These are phyloP conservation scores for Ustilago lituana DNA, from an alignment of 1,284 basidiomycete genomes.

Conservation along the genomic window DNA sequence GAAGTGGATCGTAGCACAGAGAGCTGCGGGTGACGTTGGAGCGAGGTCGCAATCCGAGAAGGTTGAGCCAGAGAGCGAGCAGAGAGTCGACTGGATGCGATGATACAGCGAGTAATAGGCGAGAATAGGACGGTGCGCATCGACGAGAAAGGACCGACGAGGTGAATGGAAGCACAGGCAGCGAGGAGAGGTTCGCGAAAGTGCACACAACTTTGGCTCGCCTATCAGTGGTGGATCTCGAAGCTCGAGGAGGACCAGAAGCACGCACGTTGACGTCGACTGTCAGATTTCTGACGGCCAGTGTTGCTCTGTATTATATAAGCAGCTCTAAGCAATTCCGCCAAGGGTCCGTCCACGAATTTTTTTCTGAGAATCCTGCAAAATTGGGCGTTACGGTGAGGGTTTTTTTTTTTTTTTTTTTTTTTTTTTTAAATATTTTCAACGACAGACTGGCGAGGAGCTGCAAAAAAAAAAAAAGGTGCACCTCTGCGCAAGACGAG, in stretches of 20 bases:
- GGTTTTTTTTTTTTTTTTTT: too few relatives aligned
- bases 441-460: background rate
- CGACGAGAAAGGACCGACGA: slow-evolving; percentile 5
- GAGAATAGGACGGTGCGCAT: slow-evolving; percentile 13
- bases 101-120: background rate
- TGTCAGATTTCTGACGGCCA: background rate
- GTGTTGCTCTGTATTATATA: slow-evolving; percentile 1
- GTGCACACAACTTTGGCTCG: too few relatives aligned
- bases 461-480: slow-evolving; percentile 1
- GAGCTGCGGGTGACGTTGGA: too few relatives aligned
- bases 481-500: background rate
- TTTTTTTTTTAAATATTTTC: too few relatives aligned
- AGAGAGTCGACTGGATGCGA: background rate
- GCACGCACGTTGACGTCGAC: slow-evolving; percentile 22
- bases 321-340: background rate
- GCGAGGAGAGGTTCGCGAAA: background rate
- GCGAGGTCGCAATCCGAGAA: too few relatives aligned
- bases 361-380: too few relatives aligned
- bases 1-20: slow-evolving; percentile 1
- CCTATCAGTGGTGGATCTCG: background rate
- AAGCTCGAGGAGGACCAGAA: background rate
- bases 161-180: background rate
- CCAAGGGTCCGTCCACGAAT: slow-evolving; percentile 9
- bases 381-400: too few relatives aligned
- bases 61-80: background rate